A percentile compares a stretch with the other conserved stretches of the same genome.
Conservation (phyloP, 208 protist species). For the Crithidia brevicula region DNA sequence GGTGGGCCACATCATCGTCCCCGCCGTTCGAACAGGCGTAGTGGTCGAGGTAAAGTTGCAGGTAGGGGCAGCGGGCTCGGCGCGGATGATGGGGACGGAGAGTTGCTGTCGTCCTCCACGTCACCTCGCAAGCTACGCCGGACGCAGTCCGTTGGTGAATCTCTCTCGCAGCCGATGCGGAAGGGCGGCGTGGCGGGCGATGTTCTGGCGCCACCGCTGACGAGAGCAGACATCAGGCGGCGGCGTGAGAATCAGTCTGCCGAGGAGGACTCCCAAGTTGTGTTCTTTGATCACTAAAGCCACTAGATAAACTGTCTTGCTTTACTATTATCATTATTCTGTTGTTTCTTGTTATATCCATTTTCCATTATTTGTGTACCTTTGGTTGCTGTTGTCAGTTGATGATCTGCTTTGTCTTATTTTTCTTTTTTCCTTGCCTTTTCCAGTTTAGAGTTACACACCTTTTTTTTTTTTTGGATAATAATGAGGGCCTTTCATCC, state of each 20-base stretch:
- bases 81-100: too few species aligned
- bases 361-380: not conserved
- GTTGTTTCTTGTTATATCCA: not conserved
- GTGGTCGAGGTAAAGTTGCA: too few species aligned
- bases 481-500: too few species aligned
- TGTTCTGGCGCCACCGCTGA: not conserved
- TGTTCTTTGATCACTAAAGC: constrained; percentile 74
- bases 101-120: too few species aligned
- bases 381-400: constrained; percentile 1
- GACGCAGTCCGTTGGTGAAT: not conserved
- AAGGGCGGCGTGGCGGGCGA: not conserved
- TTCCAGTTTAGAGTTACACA: too few species aligned
- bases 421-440: constrained; percentile 13
- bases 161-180: not conserved
- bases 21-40: constrained; percentile 8
- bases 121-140: not conserved
- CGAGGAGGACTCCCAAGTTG: constrained; percentile 77
- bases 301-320: not conserved
- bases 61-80: too few species aligned
- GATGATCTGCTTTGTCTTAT: not conserved
- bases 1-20: too few species aligned
- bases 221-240: constrained; percentile 39
- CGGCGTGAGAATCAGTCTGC: not conserved
- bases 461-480: too few species aligned
- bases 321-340: not conserved